A percentile compares a stretch with the other conserved stretches of the same genome.
These are phyloP conservation scores for Camellia japonica DNA, from an alignment of 148 eudicot genomes.

Conservation along the genomic window DNA sequence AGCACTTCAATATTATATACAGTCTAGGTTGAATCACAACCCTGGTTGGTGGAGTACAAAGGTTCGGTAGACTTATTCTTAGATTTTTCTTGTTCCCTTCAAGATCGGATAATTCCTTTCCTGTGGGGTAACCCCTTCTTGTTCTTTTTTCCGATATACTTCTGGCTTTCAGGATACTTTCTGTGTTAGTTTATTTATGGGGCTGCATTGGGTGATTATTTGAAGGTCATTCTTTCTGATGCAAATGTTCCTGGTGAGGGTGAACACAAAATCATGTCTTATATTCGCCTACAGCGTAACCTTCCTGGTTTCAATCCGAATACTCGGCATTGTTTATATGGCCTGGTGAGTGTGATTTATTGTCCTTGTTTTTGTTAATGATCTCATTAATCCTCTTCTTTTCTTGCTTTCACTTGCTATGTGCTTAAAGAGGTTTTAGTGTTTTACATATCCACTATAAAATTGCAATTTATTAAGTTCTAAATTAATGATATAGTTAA, in stretches of 20 bases:
- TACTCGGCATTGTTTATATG: constrained; percentile 93
- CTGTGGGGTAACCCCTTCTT: constrained; percentile 53
- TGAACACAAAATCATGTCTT: constrained; percentile 96
- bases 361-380: background rate
- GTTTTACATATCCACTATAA: background rate
- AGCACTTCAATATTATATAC: constrained; percentile 91
- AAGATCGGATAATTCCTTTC: constrained; percentile 40
- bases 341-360: constrained; percentile 61
- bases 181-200: constrained; percentile 46
- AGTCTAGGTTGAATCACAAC: constrained; percentile 65
- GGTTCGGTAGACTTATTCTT: constrained; percentile 39
- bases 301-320: constrained; percentile 92
- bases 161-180: constrained; percentile 48
- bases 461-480: background rate
- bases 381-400: background rate
- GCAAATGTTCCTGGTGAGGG: constrained; percentile 99
- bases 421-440: background rate
- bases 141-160: constrained; percentile 28
- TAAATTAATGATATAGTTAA: constrained; percentile 21
- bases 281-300: constrained; percentile 88
- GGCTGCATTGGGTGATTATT: constrained; percentile 66
- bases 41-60: constrained; percentile 83
- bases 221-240: constrained; percentile 98
- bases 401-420: background rate
- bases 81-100: constrained; percentile 20